Conservation (phyloP, 768 basidiomycete species). For the Lactarius hatsudake region DNA sequence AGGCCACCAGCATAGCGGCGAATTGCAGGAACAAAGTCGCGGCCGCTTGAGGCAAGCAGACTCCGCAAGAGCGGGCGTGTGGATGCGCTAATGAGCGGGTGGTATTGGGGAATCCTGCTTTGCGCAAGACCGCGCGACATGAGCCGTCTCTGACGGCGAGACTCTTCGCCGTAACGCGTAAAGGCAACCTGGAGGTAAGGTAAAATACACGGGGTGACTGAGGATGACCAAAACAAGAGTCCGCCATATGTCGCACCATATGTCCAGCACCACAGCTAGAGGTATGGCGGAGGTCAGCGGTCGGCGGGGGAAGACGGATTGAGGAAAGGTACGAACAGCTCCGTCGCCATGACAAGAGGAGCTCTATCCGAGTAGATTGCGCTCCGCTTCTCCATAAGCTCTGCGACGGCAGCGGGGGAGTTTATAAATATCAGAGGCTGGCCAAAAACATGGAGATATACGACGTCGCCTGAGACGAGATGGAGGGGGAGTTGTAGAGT, state of each 20-base stretch:
- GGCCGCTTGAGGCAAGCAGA: constrained; percentile 20
- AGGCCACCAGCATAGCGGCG: constrained; percentile 27
- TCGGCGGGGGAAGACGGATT: neutral
- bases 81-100: constrained; percentile 24
- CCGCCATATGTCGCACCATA: constrained; percentile 18
- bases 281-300: neutral
- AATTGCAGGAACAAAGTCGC: constrained; percentile 22
- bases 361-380: constrained; percentile 76
- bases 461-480: constrained; percentile 50
- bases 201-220: neutral
- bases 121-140: constrained; percentile 25
- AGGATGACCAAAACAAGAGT: neutral
- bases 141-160: constrained; percentile 25
- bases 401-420: constrained; percentile 53
- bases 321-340: constrained; percentile 50
- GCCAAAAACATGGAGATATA: constrained; percentile 63
- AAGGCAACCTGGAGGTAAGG: constrained; percentile 21
- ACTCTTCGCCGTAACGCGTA: constrained; percentile 25
- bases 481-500: constrained; percentile 11
- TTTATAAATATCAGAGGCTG: constrained; percentile 69
- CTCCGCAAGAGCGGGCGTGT: constrained; percentile 24
- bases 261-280: constrained; percentile 24
- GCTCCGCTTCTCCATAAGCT: constrained; percentile 68
- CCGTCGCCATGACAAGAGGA: constrained; percentile 62
- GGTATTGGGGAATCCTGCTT: constrained; percentile 17